Evolutionary conservation across 352 stramenopile genomes (phyloP).

Genomic region (Phytopythium litorale): DNA sequence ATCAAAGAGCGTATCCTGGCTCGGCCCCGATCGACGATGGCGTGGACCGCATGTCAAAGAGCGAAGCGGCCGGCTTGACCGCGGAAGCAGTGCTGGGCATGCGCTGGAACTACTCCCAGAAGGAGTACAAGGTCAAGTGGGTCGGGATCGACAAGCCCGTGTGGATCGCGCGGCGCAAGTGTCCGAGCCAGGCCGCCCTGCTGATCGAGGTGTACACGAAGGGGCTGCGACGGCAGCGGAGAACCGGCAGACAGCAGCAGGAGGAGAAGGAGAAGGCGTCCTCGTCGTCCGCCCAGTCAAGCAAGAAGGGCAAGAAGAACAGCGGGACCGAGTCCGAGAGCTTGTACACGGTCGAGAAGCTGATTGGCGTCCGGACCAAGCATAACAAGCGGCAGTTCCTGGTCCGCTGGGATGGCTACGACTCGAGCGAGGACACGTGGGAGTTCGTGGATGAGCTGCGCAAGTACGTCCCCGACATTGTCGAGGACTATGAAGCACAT

Average conservation of each 20-base stretch:
- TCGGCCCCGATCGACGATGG: background rate
- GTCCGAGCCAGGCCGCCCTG: conserved; percentile 18
- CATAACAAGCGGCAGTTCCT: conserved; percentile 49
- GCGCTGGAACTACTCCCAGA: conserved; percentile 15
- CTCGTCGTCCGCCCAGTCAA: background rate
- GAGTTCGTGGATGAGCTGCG: conserved; percentile 45
- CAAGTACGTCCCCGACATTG: conserved; percentile 42
- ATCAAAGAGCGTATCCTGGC: background rate
- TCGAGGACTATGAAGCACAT: conserved; percentile 48
- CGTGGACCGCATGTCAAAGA: conserved; percentile 21
- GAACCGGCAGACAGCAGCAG: conserved; percentile 10
- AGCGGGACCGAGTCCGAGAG: conserved; percentile 7
- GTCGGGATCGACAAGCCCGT: conserved; percentile 11
- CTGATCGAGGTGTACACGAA: conserved; percentile 28
- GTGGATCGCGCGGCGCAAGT: conserved; percentile 37
- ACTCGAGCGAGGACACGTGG: conserved; percentile 63
- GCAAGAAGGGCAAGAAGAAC: background rate
- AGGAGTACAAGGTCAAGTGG: conserved; percentile 40
- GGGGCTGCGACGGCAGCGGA: conserved; percentile 8
- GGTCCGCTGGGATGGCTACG: conserved; percentile 68
- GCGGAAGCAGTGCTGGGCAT: conserved; percentile 26
- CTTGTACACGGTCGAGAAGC: conserved; percentile 59
- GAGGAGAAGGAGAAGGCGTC: conserved; percentile 2
- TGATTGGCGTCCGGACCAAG: conserved; percentile 44
- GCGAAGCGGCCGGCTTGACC: conserved; percentile 10